phyloP scores from a whole-genome alignment of 2,329 filamentous ascomycete species.

The Penicillium sp. region DNA sequence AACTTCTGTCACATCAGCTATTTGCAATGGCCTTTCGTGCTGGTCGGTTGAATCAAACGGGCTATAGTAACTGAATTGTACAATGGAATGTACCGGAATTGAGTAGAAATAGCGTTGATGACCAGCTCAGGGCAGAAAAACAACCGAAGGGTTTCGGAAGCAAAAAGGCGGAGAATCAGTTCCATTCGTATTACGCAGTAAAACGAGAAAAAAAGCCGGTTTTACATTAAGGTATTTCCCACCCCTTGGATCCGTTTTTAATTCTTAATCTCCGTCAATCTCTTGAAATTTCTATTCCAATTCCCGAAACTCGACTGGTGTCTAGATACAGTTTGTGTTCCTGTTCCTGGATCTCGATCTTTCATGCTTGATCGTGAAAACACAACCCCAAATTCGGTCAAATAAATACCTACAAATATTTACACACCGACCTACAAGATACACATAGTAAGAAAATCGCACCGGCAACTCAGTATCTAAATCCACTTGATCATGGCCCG shows the following conservation, averaged over 20 bases:
- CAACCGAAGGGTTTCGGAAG: background rate
- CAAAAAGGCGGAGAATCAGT: constrained; percentile 15
- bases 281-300: background rate
- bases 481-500: constrained; percentile 31
- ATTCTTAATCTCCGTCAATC: background rate
- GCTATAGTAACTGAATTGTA: background rate
- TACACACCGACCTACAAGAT: background rate
- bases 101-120: background rate
- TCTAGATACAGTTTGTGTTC: background rate
- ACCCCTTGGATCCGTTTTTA: background rate
- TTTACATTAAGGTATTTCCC: constrained; percentile 5
- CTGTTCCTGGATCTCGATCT: background rate
- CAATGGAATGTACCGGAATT: background rate
- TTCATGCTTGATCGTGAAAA: background rate
- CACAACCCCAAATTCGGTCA: background rate
- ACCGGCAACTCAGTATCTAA: background rate
- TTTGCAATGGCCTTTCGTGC: too few species aligned
- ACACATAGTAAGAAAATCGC: background rate
- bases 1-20: too few species aligned
- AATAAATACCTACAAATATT: background rate
- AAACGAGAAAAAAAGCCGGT: constrained; percentile 12
- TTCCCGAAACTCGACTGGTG: background rate
- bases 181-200: constrained; percentile 12
- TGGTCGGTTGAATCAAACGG: too few species aligned
- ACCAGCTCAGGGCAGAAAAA: background rate